Base-by-base conservation (phyloP, 169 alveolate genomes). In the Eimeria necatrix region DNA sequence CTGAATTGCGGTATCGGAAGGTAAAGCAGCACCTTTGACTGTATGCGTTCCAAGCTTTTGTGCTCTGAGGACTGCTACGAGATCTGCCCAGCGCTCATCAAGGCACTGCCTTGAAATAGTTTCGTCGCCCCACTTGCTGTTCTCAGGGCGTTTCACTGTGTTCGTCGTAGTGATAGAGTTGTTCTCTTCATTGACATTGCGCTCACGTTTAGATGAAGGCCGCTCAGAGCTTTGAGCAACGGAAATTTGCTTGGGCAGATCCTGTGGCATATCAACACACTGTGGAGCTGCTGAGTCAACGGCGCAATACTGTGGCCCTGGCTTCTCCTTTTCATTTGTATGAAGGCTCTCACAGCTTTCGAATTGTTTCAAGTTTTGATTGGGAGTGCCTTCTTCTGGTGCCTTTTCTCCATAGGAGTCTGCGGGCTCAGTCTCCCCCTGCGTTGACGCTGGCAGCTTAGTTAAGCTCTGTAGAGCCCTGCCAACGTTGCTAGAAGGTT, bases 51-150 rank as follows among this genome's bases (percentile, higher is more conserved):
- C 92, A 7, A 84, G 60, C 61, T 60, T 84, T 32, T 84, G 92
- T 5, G 68, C 78, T 84, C 78, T 59, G 6, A 84, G 60, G 22
- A 60, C 80, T 1, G 74, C 60, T 56, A 84, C 80, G 59, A 53
- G 49, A 20, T 84, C 92, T 12, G 74, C 92, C 92, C 92, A 84
- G 7, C 92, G 74, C n/a, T 84, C 80, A 41, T 84, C 92, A 48
- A 84, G 70, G 80, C 18, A 60, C 86, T 74, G 86, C 4, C 49
- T 74, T 16, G 86, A 74, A 74, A 49, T 48, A 14, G 41, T 41
- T 4, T 60, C 61, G 2, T 74, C 86, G 61, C 86, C 60, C n/a
- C n/a, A 74, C 61, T 74, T 74, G 86, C 22, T 74, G 86, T 60
- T 48, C 7, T 74, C 86, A 74, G n/a, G 14, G 60, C 86, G 86